phyloP scores from a whole-genome alignment of 768 basidiomycete genomes.

The Tricholoma flavovirens region DNA sequence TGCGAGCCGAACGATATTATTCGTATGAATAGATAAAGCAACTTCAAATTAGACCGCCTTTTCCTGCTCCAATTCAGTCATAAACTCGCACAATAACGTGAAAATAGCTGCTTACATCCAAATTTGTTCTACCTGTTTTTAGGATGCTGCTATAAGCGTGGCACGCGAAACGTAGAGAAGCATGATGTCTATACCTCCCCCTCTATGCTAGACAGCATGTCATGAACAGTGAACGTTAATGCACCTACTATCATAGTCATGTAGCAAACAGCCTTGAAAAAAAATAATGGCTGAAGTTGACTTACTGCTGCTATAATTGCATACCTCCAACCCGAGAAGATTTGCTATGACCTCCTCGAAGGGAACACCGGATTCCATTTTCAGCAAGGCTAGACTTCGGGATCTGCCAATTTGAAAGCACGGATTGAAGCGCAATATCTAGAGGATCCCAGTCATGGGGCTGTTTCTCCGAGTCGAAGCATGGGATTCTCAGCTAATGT shows the following conservation, averaged over 20 bases:
- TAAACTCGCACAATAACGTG: neutral
- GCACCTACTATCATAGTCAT: conserved; percentile 20
- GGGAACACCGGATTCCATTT: neutral
- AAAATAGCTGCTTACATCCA: conserved; percentile 14
- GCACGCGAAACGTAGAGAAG: neutral
- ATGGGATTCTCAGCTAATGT: too few relatives aligned
- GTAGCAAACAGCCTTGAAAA: too few relatives aligned
- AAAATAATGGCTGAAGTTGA: too few relatives aligned
- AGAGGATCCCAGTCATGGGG: too few relatives aligned
- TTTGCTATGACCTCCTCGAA: conserved; percentile 4
- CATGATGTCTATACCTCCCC: conserved; percentile 11
- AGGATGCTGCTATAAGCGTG: neutral
- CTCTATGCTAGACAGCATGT: conserved; percentile 13
- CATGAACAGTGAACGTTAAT: conserved; percentile 19
- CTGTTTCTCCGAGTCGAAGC: too few relatives aligned
- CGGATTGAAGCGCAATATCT: too few relatives aligned
- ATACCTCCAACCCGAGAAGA: conserved; percentile 15
- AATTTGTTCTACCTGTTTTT: conserved; percentile 14
- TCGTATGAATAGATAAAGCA: conserved; percentile 17
- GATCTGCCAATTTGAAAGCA: too few relatives aligned
- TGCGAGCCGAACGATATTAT: conserved; percentile 12
- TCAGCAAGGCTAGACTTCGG: too few relatives aligned
- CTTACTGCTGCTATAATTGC: conserved; percentile 20
- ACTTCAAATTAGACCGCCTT: conserved; percentile 17
- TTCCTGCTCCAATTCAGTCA: conserved; percentile 5